phyloP scores from a whole-genome alignment of 2,329 filamentous ascomycete genomes.

The Domatiomyces catenatus region DNA sequence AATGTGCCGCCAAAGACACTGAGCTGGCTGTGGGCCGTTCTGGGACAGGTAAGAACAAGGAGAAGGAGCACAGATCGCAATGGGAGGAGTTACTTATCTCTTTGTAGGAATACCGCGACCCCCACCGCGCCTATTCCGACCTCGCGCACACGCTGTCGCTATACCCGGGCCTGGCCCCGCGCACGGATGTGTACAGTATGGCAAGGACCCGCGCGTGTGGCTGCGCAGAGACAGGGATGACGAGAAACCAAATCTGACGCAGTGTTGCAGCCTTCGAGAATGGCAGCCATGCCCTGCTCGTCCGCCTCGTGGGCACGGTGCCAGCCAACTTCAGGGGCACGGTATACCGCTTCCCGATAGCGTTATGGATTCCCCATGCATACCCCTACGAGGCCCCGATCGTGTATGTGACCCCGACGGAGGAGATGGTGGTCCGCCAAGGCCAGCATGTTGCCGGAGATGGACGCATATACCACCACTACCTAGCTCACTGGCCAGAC shows the following conservation, averaged over 20 bases:
- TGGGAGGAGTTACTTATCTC: not conserved
- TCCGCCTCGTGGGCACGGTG: slow-evolving; percentile 73
- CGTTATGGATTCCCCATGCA: slow-evolving; percentile 80
- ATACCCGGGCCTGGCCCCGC: slow-evolving; percentile 59
- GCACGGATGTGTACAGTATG: slow-evolving; percentile 91
- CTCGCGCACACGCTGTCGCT: slow-evolving; percentile 67
- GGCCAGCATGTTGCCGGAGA: slow-evolving; percentile 82
- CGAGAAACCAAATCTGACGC: slow-evolving; percentile 4
- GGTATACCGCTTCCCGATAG: slow-evolving; percentile 79
- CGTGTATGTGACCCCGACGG: slow-evolving; percentile 74
- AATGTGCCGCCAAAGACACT: slow-evolving; percentile 77
- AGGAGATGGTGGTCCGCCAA: slow-evolving; percentile 75
- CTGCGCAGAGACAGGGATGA: not conserved
- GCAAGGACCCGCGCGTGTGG: slow-evolving; percentile 4
- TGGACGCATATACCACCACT: slow-evolving; percentile 88
- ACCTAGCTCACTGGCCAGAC: slow-evolving; percentile 74
- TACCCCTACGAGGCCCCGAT: slow-evolving; percentile 79
- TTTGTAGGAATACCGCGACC: slow-evolving; percentile 73
- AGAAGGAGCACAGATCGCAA: not conserved
- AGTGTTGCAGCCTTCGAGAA: slow-evolving; percentile 59
- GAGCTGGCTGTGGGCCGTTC: slow-evolving; percentile 86
- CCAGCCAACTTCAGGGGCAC: slow-evolving; percentile 83
- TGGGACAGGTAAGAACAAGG: slow-evolving; percentile 48
- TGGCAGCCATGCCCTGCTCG: slow-evolving; percentile 69
- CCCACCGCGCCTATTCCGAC: slow-evolving; percentile 84